phyloP scores from a whole-genome alignment of 2,329 filamentous ascomycete genomes.

The Hymenoscyphus albidus region DNA sequence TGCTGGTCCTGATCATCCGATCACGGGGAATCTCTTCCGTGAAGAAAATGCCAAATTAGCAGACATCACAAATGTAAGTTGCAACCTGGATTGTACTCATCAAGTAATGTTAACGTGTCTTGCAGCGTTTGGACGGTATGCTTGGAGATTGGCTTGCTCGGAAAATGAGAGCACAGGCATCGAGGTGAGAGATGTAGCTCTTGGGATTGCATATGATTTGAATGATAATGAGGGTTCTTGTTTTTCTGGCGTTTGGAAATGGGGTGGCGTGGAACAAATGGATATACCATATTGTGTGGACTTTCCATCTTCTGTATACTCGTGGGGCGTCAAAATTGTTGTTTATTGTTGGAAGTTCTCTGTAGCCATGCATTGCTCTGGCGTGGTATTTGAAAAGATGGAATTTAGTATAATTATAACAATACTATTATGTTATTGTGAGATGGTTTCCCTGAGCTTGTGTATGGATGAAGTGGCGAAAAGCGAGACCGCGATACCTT shows the following conservation, averaged over 20 bases:
- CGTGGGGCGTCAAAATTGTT: slow-evolving; percentile 1
- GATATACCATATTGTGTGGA: slow-evolving; percentile 26
- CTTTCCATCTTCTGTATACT: slow-evolving; percentile 10
- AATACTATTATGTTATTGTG: neutral
- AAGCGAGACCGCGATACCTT: neutral
- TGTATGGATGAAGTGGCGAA: neutral
- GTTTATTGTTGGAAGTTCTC: neutral
- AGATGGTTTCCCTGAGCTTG: neutral
- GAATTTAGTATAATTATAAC: neutral
- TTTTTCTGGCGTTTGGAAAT: slow-evolving; percentile 13
- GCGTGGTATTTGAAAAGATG: neutral
- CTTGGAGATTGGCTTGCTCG: slow-evolving; percentile 76
- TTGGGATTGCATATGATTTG: slow-evolving; percentile 30
- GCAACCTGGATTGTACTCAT: neutral
- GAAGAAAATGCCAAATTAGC: slow-evolving; percentile 83
- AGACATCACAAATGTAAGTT: slow-evolving; percentile 73
- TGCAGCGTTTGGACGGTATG: slow-evolving; percentile 77
- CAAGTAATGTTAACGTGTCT: slow-evolving; percentile 18
- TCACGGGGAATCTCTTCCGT: slow-evolving; percentile 74
- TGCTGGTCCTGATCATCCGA: slow-evolving; percentile 77
- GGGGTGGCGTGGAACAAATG: slow-evolving; percentile 9
- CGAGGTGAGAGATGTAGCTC: slow-evolving; percentile 21
- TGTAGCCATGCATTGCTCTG: neutral
- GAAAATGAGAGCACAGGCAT: slow-evolving; percentile 51
- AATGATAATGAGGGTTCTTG: slow-evolving; percentile 24